These are phyloP conservation scores for Peniophora sp. DNA, from an alignment of 1,284 basidiomycete species.

Conservation along the genomic window DNA sequence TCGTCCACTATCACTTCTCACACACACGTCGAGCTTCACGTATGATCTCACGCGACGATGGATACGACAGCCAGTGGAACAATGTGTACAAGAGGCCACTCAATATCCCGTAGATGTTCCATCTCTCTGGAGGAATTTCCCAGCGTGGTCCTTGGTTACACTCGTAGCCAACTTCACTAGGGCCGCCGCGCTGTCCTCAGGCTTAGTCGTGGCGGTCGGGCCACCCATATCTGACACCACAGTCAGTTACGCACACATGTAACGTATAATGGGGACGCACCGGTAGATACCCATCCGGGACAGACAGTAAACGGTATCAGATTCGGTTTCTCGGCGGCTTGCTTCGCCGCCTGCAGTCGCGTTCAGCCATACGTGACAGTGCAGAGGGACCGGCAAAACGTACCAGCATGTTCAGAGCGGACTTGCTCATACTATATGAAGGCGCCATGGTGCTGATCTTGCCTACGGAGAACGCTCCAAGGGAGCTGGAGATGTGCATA, in stretches of 20 bases:
- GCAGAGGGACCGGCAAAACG: not conserved
- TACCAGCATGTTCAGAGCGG: conserved; percentile 10
- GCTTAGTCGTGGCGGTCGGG: not conserved
- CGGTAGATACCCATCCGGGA: conserved; percentile 18
- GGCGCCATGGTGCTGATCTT: conserved; percentile 8
- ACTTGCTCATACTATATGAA: conserved; percentile 8
- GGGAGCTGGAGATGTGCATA: conserved; percentile 16
- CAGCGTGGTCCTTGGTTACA: not conserved
- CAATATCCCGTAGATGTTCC: not conserved
- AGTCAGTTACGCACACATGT: not conserved
- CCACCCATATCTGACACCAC: not conserved
- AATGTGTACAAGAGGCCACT: too few species aligned
- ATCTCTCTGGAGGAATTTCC: not conserved
- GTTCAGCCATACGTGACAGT: not conserved
- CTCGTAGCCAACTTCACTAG: not conserved
- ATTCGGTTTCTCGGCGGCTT: conserved; percentile 13
- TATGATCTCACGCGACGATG: too few species aligned
- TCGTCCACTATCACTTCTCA: too few species aligned
- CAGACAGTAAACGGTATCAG: conserved; percentile 14
- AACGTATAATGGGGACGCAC: not conserved
- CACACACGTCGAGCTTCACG: too few species aligned
- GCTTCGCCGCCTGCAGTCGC: conserved; percentile 13
- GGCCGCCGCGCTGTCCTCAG: not conserved
- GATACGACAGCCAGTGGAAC: too few species aligned
- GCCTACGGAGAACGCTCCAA: conserved; percentile 11